phyloP scores from a whole-genome alignment of 2,329 filamentous ascomycete species.

The Trichoderma sp. region DNA sequence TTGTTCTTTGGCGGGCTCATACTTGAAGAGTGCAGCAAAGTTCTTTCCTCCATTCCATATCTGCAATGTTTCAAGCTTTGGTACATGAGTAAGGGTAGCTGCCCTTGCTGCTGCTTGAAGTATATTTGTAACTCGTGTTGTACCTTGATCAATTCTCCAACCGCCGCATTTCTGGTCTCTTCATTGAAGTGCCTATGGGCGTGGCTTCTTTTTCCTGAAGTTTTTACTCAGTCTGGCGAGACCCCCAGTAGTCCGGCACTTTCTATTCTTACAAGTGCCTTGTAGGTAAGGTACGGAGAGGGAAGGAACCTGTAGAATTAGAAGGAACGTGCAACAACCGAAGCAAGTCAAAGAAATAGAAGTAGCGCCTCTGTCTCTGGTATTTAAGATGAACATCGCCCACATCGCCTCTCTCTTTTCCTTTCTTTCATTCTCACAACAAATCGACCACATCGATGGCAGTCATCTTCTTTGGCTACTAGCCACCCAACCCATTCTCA shows the following conservation, averaged over 20 bases:
- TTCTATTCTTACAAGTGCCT: too few relatives aligned
- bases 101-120: slow-evolving; percentile 30
- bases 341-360: too few relatives aligned
- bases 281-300: too few relatives aligned
- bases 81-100: slow-evolving; percentile 30
- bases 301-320: too few relatives aligned
- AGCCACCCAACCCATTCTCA: slow-evolving; percentile 15
- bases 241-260: too few relatives aligned
- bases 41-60: slow-evolving; percentile 36
- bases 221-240: too few relatives aligned
- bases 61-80: slow-evolving; percentile 34
- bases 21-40: slow-evolving; percentile 30
- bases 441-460: background rate
- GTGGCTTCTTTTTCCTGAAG: too few relatives aligned
- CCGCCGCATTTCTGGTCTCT: too few relatives aligned
- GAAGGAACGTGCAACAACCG: too few relatives aligned
- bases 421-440: background rate
- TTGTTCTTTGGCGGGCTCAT: slow-evolving; percentile 12
- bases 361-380: too few relatives aligned
- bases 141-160: slow-evolving; percentile 8
- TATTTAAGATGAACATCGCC: too few relatives aligned
- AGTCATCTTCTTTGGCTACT: slow-evolving; percentile 23
- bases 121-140: slow-evolving; percentile 28
- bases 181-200: too few relatives aligned
- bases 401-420: background rate